These are phyloP conservation scores for Atractiella rhizophila DNA, from an alignment of 768 basidiomycete species.

Conservation along the genomic window DNA sequence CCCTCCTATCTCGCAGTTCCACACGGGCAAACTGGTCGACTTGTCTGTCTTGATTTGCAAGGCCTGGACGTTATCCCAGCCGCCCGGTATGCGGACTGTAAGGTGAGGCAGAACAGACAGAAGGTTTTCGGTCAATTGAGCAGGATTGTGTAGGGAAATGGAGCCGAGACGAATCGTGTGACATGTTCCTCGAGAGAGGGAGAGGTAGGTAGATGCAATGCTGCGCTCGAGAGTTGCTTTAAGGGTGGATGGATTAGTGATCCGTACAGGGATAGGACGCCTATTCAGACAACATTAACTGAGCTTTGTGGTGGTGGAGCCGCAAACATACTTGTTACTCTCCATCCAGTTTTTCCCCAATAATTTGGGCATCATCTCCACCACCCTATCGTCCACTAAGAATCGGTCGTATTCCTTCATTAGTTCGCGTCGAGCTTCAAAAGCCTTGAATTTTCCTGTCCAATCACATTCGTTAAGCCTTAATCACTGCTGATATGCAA, in stretches of 20 bases:
- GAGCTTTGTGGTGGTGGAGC: too few relatives aligned
- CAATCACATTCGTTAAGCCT: not conserved
- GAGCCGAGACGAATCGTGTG: slow-evolving; percentile 69
- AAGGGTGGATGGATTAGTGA: slow-evolving; percentile 65
- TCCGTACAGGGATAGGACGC: slow-evolving; percentile 78
- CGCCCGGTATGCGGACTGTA: slow-evolving; percentile 40
- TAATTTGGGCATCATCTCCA: slow-evolving; percentile 61
- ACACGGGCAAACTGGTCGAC: slow-evolving; percentile 67
- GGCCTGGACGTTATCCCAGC: slow-evolving; percentile 76
- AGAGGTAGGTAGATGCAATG: slow-evolving; percentile 82
- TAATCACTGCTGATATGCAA: slow-evolving; percentile 29
- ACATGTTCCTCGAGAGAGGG: slow-evolving; percentile 79
- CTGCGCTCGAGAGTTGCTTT: slow-evolving; percentile 81
- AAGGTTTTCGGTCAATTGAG: slow-evolving; percentile 56
- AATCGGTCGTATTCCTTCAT: slow-evolving; percentile 77
- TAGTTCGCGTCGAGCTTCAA: slow-evolving; percentile 37
- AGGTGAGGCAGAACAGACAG: slow-evolving; percentile 50
- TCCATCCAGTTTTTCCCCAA: slow-evolving; percentile 77
- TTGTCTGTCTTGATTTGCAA: slow-evolving; percentile 71
- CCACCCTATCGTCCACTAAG: slow-evolving; percentile 69
- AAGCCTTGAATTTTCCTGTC: slow-evolving; percentile 21
- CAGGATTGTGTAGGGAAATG: slow-evolving; percentile 37
- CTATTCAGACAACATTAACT: too few relatives aligned
- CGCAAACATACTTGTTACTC: slow-evolving; percentile 94
- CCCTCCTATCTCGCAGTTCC: not conserved